Conservation (phyloP, 805 yeast genomes). For the Cyberlindnera maritima region DNA sequence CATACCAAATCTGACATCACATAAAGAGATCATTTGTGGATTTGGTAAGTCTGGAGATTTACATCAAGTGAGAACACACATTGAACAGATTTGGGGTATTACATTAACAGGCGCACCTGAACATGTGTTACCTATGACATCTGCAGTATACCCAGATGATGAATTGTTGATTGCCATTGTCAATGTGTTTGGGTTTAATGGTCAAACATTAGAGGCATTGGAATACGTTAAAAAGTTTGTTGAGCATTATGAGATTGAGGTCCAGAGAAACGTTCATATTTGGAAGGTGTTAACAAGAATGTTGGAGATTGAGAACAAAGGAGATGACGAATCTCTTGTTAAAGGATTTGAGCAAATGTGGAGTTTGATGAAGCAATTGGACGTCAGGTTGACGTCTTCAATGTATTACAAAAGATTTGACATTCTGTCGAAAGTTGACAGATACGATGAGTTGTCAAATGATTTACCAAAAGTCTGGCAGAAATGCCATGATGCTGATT, state of each 20-base stretch:
- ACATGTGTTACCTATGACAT: constrained; percentile 7
- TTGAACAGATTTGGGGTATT: constrained; percentile 24
- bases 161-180: constrained; percentile 16
- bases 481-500: constrained; percentile 4
- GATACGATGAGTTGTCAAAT: constrained; percentile 8
- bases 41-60: constrained; percentile 19
- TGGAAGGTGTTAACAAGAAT: constrained; percentile 20
- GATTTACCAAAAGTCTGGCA: constrained; percentile 17
- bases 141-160: constrained; percentile 23
- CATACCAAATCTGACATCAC: constrained; percentile 19
- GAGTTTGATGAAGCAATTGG: constrained; percentile 14
- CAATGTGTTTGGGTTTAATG: constrained; percentile 20
- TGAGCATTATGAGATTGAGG: constrained; percentile 12
- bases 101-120: neutral
- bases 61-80: constrained; percentile 20
- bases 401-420: constrained; percentile 14
- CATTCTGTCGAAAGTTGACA: constrained; percentile 7
- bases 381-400: constrained; percentile 10
- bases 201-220: constrained; percentile 10
- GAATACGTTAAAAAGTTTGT: constrained; percentile 16
- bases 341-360: constrained; percentile 16
- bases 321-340: constrained; percentile 2
- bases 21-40: constrained; percentile 23
- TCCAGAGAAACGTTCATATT: constrained; percentile 3
- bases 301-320: constrained; percentile 7